phyloP scores from a whole-genome alignment of 2,329 filamentous ascomycete species.

The Aspergillus jensenii region DNA sequence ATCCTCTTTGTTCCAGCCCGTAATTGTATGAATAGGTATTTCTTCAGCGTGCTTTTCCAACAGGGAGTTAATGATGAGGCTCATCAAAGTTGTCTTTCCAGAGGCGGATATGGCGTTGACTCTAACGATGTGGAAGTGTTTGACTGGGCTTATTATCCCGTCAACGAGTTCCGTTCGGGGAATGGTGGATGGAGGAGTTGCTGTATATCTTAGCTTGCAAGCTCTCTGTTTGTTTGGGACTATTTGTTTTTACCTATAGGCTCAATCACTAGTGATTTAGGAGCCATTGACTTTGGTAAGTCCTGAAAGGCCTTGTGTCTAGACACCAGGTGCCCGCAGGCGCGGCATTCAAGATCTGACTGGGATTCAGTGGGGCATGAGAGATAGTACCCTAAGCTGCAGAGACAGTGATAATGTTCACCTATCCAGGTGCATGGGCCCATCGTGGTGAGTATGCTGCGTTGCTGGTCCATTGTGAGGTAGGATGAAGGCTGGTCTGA shows the following conservation, averaged over 20 bases:
- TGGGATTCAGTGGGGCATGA: no score
- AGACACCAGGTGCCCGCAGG: no score
- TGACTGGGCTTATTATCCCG: conserved; percentile 10
- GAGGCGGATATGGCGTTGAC: conserved; percentile 12
- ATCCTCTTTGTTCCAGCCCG: conserved; percentile 3
- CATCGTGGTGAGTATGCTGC: no score
- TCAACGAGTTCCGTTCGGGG: neutral
- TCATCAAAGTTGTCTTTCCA: conserved; percentile 16
- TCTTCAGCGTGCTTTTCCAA: neutral
- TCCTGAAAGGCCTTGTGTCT: no score
- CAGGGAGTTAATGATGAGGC: conserved; percentile 13
- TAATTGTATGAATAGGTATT: conserved; percentile 8
- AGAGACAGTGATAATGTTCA: no score
- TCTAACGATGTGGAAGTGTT: conserved; percentile 8
- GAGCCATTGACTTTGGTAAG: neutral
- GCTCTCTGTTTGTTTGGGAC: neutral
- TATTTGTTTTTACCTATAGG: neutral
- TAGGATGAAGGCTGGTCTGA: no score
- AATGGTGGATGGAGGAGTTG: rapidly evolving
- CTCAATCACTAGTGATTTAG: neutral
- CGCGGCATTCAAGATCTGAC: no score
- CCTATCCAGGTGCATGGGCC: no score
- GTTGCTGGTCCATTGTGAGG: no score
- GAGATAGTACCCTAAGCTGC: no score
- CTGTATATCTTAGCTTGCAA: neutral